A percentile compares a stretch with the other conserved stretches of the same genome.
Conservation (phyloP, 2,329 filamentous ascomycete genomes). For the Aureobasidium sp. region DNA sequence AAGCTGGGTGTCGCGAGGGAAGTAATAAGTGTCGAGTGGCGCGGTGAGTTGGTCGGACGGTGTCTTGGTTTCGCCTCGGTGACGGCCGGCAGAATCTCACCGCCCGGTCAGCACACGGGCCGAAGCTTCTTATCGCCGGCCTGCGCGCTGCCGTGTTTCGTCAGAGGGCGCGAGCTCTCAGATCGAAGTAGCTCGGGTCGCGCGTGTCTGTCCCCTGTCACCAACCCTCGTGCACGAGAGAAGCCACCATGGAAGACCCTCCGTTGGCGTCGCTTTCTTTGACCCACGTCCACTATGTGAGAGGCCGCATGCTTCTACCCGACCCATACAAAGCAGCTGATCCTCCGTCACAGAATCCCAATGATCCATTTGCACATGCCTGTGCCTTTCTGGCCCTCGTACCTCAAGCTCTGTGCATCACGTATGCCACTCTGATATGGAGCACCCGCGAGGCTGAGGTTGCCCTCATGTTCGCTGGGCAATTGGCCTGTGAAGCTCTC, state of each 20-base stretch:
- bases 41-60: neutral
- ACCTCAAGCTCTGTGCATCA: slow-evolving; percentile 82
- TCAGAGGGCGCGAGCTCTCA: neutral
- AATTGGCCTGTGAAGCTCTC: slow-evolving; percentile 82
- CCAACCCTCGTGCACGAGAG: neutral
- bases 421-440: slow-evolving; percentile 86
- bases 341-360: slow-evolving; percentile 60
- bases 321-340: neutral
- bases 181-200: neutral
- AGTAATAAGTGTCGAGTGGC: neutral
- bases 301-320: slow-evolving; percentile 23
- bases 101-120: neutral
- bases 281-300: slow-evolving; percentile 92
- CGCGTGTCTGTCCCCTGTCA: neutral
- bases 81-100: slow-evolving; percentile 7
- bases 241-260: slow-evolving; percentile 37
- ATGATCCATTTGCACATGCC: slow-evolving; percentile 74
- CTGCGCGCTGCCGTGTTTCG: neutral
- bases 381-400: slow-evolving; percentile 93
- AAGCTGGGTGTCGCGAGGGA: neutral
- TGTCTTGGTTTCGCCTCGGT: slow-evolving; percentile 10
- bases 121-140: neutral
- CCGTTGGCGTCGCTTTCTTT: slow-evolving; percentile 84
- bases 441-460: slow-evolving; percentile 87
- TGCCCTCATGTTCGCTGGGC: slow-evolving; percentile 80